These are phyloP conservation scores for Dryas integrifolia DNA, from an alignment of 331 rosid genomes.

Conservation along the genomic window DNA sequence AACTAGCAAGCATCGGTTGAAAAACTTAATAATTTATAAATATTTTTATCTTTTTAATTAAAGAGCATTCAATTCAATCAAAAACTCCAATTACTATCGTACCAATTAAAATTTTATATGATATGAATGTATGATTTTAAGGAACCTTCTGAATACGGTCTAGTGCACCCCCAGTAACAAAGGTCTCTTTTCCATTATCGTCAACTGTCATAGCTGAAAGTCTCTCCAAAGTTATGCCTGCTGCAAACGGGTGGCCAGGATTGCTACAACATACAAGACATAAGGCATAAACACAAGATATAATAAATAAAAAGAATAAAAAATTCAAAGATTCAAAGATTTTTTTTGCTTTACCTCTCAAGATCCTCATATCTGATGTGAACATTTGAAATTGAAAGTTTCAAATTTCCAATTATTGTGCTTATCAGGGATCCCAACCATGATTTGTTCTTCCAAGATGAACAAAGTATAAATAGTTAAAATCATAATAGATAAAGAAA, in stretches of 20 bases:
- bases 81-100: slow-evolving; percentile 11
- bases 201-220: slow-evolving; percentile 88
- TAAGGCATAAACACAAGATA: slow-evolving; percentile 32
- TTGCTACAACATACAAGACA: slow-evolving; percentile 61
- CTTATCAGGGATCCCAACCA: slow-evolving; percentile 95
- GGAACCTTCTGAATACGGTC: slow-evolving; percentile 81
- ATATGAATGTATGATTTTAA: slow-evolving; percentile 17
- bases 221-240: slow-evolving; percentile 83
- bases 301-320: background rate
- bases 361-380: slow-evolving; percentile 93
- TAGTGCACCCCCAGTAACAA: slow-evolving; percentile 79
- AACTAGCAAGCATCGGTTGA: too few relatives aligned
- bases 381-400: slow-evolving; percentile 85
- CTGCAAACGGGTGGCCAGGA: slow-evolving; percentile 91
- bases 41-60: background rate
- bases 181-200: slow-evolving; percentile 81
- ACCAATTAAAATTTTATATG: slow-evolving; percentile 5
- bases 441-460: slow-evolving; percentile 61
- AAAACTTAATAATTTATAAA: too few relatives aligned
- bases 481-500: slow-evolving; percentile 19
- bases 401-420: slow-evolving; percentile 90
- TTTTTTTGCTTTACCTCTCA: slow-evolving; percentile 58
- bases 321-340: background rate
- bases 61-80: slow-evolving; percentile 15
- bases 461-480: slow-evolving; percentile 22